Base-by-base conservation (phyloP, 192 early-diverging fungal genomes). In the Umbelopsis ramanniana region DNA sequence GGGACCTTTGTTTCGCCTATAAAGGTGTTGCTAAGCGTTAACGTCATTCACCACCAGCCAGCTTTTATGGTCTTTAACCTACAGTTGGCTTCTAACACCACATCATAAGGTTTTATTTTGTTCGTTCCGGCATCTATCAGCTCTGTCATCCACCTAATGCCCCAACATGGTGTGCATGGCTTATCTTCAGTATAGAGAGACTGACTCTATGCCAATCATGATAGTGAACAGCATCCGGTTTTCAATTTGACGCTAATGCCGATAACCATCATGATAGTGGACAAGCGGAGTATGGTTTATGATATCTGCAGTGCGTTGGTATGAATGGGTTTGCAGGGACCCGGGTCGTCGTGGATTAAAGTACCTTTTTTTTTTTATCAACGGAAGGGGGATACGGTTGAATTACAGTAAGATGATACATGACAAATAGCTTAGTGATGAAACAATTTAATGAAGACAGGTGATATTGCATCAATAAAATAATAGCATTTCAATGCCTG, bases 261-360 rank as follows among this genome's bases (percentile, higher is more conserved):
- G 57, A 37, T 63, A 63, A 35, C 33, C 33, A 63, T 63, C 57
- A 37, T 63, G 57, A 63, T 63, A 63, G 33, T 8, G 33, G 29
- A 63, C 29, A 3, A 63, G 57, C 57, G 57, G 57, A 63, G 57
- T 63, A 63, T 63, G 9, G 48, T 15, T 63, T 29, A 26, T 26
- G 57, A 35, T 63, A 29, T 63, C 15, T 37, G 19, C 11, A 63
- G 24, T 63, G 40, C 40, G 40, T 12, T 43, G 40, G 40, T 43
- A 43, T 7, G 14, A n/a, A 63, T 12, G 35, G 29, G 33, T 63
- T 50, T 63, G 57, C 57, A 63, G 57, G 40, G 57, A 37, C 57
- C 57, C 57, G 33, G 33, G 57, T 35, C 57, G 33, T 63, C 57
- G 57, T 63, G 57, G 57, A 63, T 63, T 63, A 19, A 63, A 63